Base-by-base conservation (phyloP, 805 yeast genomes). In the Kodamaea neixiangensis region DNA sequence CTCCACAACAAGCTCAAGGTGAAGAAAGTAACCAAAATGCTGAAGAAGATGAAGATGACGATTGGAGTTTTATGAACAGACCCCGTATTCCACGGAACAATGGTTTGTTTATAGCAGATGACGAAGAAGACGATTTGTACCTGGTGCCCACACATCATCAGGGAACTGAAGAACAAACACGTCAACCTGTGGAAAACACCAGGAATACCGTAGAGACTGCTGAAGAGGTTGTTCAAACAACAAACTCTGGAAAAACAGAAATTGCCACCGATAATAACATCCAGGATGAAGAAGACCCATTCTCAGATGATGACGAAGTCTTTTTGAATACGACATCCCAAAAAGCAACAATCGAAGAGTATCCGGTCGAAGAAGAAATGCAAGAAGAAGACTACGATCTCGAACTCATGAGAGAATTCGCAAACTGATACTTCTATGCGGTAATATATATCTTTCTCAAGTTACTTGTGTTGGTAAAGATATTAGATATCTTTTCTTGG, bases 391-490 rank as follows among this genome's bases (percentile, higher is more conserved):
- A 70, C 17, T 63, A 62, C 19, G 75, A 72, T 43, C 48, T 67
- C 52, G 73, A 66, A 11, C 50, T 72, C 9, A 71, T 73, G 77
- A 64, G 71, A 46, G 75, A 72, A 49, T 38, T 39, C 22, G 34
- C 47, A 25, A n/a, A n/a, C n/a, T 48, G 39, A 47, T 9, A 20
- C 11, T 4, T 21, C 31, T 45, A 44, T 25, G 47, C 38, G 9
- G 58, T 55, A 17, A 77, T 65, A 58, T 77, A 80, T 33, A 79
- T 66, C 57, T 76, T 74, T 54, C 86, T 76, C 44, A 81, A 69
- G 3, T 77, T 63, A 44, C 79, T 68, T 2, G 79, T 76, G 52
- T 76, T 72, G 22, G 73, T 74, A 53, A 73, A 79, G 1, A 80
- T 71, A 35, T 70, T 68, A 35, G 81, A 78, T 21, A 81, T 66